phyloP scores from a whole-genome alignment of 805 yeast genomes.

The Wickerhamiella spandovensis region DNA sequence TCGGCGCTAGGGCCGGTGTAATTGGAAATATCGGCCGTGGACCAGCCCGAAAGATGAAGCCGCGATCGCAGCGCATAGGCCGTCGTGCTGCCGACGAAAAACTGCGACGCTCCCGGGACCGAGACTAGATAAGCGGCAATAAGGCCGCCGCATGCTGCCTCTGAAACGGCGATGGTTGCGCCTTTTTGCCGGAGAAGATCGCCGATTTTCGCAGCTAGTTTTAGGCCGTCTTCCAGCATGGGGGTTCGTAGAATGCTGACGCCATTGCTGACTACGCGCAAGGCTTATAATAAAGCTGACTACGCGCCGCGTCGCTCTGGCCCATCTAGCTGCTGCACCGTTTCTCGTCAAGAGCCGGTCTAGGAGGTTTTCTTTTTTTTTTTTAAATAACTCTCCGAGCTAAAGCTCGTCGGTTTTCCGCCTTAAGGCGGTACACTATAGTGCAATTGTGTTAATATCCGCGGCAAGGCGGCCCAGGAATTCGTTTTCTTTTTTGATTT shows the following conservation, averaged over 20 bases:
- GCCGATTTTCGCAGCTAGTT: slow-evolving; percentile 45
- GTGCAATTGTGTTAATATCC: too few species aligned
- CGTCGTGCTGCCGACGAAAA: slow-evolving; percentile 73
- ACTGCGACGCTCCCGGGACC: slow-evolving; percentile 73
- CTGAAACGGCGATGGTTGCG: slow-evolving; percentile 67
- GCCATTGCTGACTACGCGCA: slow-evolving; percentile 24
- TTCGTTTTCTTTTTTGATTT: too few species aligned
- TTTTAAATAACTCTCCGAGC: too few species aligned
- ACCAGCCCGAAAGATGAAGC: slow-evolving; percentile 67
- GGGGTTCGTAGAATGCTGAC: slow-evolving; percentile 40
- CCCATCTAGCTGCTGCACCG: too few species aligned
- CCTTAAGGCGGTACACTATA: too few species aligned
- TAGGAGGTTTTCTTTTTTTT: too few species aligned
- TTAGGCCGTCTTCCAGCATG: slow-evolving; percentile 27
- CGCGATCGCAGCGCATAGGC: slow-evolving; percentile 68
- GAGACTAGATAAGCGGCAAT: slow-evolving; percentile 69
- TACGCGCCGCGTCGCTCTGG: too few species aligned
- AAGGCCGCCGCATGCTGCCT: slow-evolving; percentile 75
- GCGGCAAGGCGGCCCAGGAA: too few species aligned
- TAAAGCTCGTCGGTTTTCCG: too few species aligned
- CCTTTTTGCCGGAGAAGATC: slow-evolving; percentile 35
- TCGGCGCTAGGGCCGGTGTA: slow-evolving; percentile 75
- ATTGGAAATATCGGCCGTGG: slow-evolving; percentile 47
- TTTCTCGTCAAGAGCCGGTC: too few species aligned
- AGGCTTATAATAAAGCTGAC: neutral